Percentiles rank a stretch among this genome's conserved stretches.
Conservation (phyloP, 306 rosid genomes). For the Vigna mungo region DNA sequence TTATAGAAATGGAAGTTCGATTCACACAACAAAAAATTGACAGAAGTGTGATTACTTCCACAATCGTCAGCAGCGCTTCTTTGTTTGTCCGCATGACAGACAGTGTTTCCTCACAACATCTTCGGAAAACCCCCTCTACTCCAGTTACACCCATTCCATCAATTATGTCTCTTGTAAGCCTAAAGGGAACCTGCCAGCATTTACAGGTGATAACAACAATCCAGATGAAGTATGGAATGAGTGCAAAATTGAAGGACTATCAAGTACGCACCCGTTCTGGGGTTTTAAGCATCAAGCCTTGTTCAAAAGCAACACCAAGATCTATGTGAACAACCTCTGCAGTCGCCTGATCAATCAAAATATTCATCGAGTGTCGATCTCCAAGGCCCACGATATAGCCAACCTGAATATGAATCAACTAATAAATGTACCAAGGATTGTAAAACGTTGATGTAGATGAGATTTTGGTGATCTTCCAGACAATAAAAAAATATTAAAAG, state of each 20-base stretch:
- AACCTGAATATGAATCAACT: conserved; percentile 59
- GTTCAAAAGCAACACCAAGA: conserved; percentile 99
- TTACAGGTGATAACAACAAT: conserved; percentile 34
- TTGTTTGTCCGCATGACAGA: conserved; percentile 95
- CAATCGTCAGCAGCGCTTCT: conserved; percentile 88
- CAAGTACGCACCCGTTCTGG: conserved; percentile 81
- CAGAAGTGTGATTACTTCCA: conserved; percentile 65
- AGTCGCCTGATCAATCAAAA: conserved; percentile 87
- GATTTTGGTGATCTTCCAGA: conserved; percentile 14
- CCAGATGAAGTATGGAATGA: conserved; percentile 31
- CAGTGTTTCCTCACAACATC: conserved; percentile 97
- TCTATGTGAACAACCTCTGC: conserved; percentile 98
- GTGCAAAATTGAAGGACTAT: conserved; percentile 29
- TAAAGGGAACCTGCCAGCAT: conserved; percentile 77
- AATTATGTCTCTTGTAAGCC: conserved; percentile 91
- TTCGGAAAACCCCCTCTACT: conserved; percentile 93
- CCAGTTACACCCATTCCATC: conserved; percentile 98
- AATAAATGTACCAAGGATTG: conserved; percentile 29
- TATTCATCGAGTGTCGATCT: conserved; percentile 92
- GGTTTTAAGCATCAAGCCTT: conserved; percentile 98
- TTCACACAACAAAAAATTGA: conserved; percentile 19
- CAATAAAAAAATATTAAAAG: conserved; percentile 23
- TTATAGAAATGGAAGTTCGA: conserved; percentile 17
- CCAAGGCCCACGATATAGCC: conserved; percentile 95
- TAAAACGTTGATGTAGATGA: conserved; percentile 16